Conservation (phyloP, 768 basidiomycete species). For the Tricholoma bakamatsutake region DNA sequence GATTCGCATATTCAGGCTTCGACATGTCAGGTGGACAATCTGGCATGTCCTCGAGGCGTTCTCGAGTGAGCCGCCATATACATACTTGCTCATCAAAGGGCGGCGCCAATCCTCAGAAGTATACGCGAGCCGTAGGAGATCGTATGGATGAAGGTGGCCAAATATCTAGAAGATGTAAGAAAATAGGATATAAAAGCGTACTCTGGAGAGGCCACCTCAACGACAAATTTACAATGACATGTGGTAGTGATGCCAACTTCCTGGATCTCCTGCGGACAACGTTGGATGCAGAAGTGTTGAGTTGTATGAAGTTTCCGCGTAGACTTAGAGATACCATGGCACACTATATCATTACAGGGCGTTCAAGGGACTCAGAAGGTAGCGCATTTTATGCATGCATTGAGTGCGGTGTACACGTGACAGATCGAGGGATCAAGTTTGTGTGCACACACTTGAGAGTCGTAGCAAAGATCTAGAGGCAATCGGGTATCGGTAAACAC, state of each 20-base stretch:
- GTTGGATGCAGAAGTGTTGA: not conserved
- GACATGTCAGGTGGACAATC: slow-evolving; percentile 1
- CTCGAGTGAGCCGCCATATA: not conserved
- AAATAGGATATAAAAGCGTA: not conserved
- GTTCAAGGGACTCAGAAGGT: not conserved
- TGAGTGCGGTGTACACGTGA: too few relatives aligned
- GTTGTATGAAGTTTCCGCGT: not conserved
- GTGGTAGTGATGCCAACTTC: too few relatives aligned
- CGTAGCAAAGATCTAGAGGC: too few relatives aligned
- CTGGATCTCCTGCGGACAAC: too few relatives aligned
- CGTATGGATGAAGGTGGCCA: not conserved
- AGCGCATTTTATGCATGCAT: not conserved
- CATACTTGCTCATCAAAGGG: not conserved
- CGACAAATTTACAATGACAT: too few relatives aligned
- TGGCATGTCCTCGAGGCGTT: not conserved
- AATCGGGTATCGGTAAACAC: too few relatives aligned
- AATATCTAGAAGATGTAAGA: not conserved
- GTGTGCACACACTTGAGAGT: too few relatives aligned
- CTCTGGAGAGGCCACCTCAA: not conserved
- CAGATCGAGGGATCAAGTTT: too few relatives aligned
- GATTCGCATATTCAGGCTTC: slow-evolving; percentile 1
- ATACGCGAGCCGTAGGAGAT: slow-evolving; percentile 1
- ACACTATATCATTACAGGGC: not conserved
- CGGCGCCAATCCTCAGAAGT: not conserved
- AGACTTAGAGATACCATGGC: not conserved